phyloP scores from a whole-genome alignment of 2,329 filamentous ascomycete genomes.

The Phoma sp. region DNA sequence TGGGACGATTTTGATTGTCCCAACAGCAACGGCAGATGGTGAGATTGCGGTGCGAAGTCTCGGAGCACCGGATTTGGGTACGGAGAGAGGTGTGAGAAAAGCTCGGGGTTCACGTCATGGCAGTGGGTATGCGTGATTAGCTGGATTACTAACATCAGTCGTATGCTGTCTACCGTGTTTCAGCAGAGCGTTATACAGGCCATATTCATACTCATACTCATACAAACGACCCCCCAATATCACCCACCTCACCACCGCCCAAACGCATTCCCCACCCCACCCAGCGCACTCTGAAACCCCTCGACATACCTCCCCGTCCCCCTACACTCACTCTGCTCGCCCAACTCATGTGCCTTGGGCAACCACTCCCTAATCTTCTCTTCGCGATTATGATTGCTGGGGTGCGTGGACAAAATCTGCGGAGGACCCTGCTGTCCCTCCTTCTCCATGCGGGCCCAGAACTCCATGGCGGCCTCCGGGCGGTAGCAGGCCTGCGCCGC shows the following conservation, averaged over 20 bases:
- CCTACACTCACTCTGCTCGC: conserved; percentile 41
- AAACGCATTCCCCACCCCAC: conserved; percentile 1
- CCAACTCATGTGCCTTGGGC: conserved; percentile 49
- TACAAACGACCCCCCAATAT: not conserved
- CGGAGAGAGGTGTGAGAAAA: no score
- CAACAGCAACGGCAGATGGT: no score
- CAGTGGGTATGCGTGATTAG: no score
- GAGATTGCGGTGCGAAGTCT: no score
- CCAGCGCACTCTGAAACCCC: not conserved
- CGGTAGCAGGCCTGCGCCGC: conserved; percentile 83
- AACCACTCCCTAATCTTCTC: conserved; percentile 68
- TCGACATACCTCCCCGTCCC: conserved; percentile 24
- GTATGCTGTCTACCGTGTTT: not conserved
- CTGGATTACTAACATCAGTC: no score
- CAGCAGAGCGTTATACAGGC: not conserved
- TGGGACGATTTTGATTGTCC: no score
- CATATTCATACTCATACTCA: not conserved
- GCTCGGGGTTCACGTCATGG: no score
- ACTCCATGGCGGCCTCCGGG: conserved; percentile 68
- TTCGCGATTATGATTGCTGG: conserved; percentile 70
- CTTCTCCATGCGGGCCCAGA: conserved; percentile 69
- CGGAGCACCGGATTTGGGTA: no score
- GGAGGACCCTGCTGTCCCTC: conserved; percentile 61
- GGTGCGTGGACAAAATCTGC: conserved; percentile 79
- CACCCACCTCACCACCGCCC: conserved; percentile 6